Conservation (phyloP, 2,329 filamentous ascomycete genomes). For the Penicillium sp. region DNA sequence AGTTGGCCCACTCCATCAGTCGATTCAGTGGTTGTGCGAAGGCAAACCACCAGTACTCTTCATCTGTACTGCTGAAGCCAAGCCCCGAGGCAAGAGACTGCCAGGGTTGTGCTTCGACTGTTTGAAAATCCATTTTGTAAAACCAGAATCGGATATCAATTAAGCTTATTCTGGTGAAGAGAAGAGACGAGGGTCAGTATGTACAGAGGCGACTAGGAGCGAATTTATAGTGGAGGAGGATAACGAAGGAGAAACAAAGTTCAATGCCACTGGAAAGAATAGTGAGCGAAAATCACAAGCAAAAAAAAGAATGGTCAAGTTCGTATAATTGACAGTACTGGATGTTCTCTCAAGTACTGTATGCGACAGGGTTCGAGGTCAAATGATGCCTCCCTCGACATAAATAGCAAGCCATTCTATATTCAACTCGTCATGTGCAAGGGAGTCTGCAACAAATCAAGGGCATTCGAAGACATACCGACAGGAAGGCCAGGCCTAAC, state of each 20-base stretch:
- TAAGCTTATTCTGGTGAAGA: background rate
- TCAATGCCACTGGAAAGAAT: no score
- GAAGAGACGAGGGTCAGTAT: background rate
- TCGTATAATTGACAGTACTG: no score
- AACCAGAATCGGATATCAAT: background rate
- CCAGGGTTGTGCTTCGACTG: background rate
- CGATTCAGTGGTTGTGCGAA: background rate
- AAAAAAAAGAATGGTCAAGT: no score
- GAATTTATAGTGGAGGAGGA: background rate
- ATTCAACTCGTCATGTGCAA: background rate
- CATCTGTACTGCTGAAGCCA: background rate
- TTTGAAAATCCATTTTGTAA: background rate
- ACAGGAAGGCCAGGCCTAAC: background rate
- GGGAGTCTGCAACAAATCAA: background rate
- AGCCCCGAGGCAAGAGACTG: background rate
- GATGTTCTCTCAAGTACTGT: no score
- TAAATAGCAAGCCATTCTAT: background rate
- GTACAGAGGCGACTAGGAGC: background rate
- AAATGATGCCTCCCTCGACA: background rate
- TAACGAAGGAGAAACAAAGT: background rate
- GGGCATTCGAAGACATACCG: background rate
- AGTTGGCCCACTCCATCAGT: background rate
- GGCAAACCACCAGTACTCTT: background rate
- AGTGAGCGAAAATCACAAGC: no score
- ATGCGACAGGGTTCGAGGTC: background rate